phyloP scores from a whole-genome alignment of 768 basidiomycete species.

The Megacollybia marginata region DNA sequence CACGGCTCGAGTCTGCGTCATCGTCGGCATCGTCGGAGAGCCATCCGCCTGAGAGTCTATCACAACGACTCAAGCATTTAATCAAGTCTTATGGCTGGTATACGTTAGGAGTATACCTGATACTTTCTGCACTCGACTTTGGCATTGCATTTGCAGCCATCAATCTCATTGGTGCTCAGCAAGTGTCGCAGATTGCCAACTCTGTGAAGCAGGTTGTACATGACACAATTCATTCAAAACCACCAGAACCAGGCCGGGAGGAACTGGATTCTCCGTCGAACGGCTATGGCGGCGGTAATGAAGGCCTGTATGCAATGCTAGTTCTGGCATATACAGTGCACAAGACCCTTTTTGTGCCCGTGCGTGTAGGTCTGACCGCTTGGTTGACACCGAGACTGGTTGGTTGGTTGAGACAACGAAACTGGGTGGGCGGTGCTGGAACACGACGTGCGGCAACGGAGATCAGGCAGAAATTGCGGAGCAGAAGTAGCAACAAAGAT shows the following conservation, averaged over 20 bases:
- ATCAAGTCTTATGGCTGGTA: constrained; percentile 95
- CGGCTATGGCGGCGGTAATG: constrained; percentile 37
- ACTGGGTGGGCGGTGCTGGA: constrained; percentile 77
- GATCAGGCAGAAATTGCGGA: constrained; percentile 38
- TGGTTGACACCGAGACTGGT: constrained; percentile 83
- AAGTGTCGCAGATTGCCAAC: constrained; percentile 64
- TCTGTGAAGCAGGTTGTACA: constrained; percentile 44
- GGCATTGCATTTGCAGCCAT: constrained; percentile 77
- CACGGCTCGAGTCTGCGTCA: constrained; percentile 37
- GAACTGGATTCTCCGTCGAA: constrained; percentile 42
- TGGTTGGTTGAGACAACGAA: constrained; percentile 68
- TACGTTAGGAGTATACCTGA: constrained; percentile 83
- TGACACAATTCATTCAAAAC: constrained; percentile 39
- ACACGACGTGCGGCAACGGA: constrained; percentile 54
- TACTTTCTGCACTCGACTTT: constrained; percentile 75
- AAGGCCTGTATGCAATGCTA: constrained; percentile 87
- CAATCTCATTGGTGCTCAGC: constrained; percentile 84
- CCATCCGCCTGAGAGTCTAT: constrained; percentile 48
- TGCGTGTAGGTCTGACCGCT: constrained; percentile 85
- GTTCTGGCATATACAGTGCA: constrained; percentile 92
- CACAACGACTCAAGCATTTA: constrained; percentile 71
- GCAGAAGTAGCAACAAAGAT: constrained; percentile 15
- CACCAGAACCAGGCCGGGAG: constrained; percentile 61
- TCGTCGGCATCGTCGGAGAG: constrained; percentile 21
- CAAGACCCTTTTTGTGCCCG: constrained; percentile 87